These are phyloP conservation scores for Trichoderma asperellum DNA, from an alignment of 2,329 filamentous ascomycete genomes.

Conservation along the genomic window DNA sequence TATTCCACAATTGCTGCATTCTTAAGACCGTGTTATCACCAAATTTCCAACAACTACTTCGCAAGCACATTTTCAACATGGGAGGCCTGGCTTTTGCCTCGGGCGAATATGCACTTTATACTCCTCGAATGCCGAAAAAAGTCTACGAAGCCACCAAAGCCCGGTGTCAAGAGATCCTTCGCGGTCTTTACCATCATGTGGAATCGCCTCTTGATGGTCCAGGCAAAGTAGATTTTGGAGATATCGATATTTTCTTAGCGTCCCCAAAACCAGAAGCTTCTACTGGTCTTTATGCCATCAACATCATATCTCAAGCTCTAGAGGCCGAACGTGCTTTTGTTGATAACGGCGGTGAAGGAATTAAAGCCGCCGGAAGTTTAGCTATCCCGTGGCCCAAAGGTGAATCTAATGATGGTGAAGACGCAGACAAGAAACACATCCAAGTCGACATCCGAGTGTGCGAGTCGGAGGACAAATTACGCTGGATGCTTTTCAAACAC, in stretches of 20 bases:
- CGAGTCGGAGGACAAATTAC: constrained; percentile 44
- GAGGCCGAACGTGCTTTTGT: constrained; percentile 48
- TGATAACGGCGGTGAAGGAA: constrained; percentile 33
- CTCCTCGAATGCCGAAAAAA: constrained; percentile 65
- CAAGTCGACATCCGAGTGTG: constrained; percentile 72
- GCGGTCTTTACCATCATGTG: constrained; percentile 57
- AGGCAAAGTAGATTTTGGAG: constrained; percentile 68
- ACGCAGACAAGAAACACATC: constrained; percentile 47
- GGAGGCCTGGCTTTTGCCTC: constrained; percentile 65
- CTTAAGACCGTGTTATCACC: background rate
- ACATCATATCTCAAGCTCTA: constrained; percentile 41
- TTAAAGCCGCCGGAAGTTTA: constrained; percentile 45
- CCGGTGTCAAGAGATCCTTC: constrained; percentile 52
- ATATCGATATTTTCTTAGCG: constrained; percentile 71
- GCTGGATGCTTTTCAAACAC: constrained; percentile 70
- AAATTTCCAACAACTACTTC: no score
- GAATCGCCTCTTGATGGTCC: constrained; percentile 69
- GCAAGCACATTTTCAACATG: constrained; percentile 50
- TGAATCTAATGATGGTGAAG: background rate
- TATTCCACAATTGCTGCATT: background rate
- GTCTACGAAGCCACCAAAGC: constrained; percentile 60
- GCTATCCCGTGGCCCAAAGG: constrained; percentile 60
- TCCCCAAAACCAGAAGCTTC: constrained; percentile 42
- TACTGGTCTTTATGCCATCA: constrained; percentile 29
- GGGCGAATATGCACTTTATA: constrained; percentile 53